A percentile compares a stretch with the other conserved stretches of the same genome.
Conservation (phyloP, 2,329 filamentous ascomycete species). For the Aspergillus tubingensis region DNA sequence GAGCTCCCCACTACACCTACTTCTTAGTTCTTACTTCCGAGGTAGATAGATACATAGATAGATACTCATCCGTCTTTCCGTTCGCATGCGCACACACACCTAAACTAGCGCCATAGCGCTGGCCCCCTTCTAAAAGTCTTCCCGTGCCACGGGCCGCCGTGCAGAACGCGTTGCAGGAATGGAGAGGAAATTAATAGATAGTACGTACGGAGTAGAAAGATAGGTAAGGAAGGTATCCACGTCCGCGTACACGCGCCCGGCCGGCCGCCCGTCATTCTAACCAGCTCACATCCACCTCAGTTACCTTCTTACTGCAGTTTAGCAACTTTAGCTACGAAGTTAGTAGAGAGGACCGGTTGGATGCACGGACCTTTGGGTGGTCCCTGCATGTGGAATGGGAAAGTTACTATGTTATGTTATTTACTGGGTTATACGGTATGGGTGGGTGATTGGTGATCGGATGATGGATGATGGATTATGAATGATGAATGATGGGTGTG, state of each 20-base stretch:
- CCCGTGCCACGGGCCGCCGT: slow-evolving; percentile 9
- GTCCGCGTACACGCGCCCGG: background rate
- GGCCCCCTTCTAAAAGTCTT: background rate
- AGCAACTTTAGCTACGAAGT: too few species aligned
- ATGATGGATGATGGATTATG: too few species aligned
- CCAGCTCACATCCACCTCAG: background rate
- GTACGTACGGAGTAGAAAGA: too few species aligned
- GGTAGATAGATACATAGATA: too few species aligned
- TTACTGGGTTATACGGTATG: too few species aligned
- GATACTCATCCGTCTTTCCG: background rate
- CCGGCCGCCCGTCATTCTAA: background rate
- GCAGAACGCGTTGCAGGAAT: slow-evolving; percentile 7
- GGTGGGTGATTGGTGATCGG: too few species aligned
- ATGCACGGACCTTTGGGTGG: background rate
- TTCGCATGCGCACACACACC: background rate
- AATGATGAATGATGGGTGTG: too few species aligned
- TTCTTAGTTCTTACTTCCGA: too few species aligned
- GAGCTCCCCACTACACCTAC: too few species aligned
- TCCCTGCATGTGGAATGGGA: slow-evolving; percentile 1
- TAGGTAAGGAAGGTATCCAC: background rate
- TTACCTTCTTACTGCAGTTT: too few species aligned
- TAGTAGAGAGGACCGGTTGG: too few species aligned
- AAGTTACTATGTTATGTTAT: background rate
- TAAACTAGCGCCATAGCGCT: background rate
- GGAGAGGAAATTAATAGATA: too few species aligned